Conservation (phyloP, 495 filamentous ascomycete species). For the Penicillium goetzii region DNA sequence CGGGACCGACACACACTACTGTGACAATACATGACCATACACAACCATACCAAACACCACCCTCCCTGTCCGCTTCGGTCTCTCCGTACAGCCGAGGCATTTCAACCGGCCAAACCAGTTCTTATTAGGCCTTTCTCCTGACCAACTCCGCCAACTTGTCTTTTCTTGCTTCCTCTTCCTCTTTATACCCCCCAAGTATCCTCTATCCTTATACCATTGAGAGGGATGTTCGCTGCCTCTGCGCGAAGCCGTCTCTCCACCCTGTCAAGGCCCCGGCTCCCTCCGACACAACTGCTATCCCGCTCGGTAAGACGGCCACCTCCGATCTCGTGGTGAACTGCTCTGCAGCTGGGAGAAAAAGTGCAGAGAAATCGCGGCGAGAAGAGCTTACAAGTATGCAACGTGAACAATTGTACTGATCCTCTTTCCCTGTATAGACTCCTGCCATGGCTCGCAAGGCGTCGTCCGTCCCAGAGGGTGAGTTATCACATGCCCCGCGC, state of each 20-base stretch:
- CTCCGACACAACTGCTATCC: constrained; percentile 45
- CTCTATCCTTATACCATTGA: constrained; percentile 24
- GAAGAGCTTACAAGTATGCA: background rate
- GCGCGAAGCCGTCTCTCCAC: constrained; percentile 52
- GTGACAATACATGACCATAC: constrained; percentile 18
- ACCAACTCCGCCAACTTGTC: constrained; percentile 9
- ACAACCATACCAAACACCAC: constrained; percentile 12
- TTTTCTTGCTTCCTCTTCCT: constrained; percentile 11
- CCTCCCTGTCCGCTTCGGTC: constrained; percentile 6
- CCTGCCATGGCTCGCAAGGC: constrained; percentile 51
- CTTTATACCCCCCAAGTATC: constrained; percentile 20
- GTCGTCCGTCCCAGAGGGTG: constrained; percentile 54
- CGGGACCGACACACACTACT: constrained; percentile 12
- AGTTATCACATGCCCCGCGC: constrained; percentile 37
- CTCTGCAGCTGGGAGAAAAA: background rate
- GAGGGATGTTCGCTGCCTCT: constrained; percentile 54
- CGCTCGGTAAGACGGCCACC: constrained; percentile 42
- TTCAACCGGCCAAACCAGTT: constrained; percentile 1
- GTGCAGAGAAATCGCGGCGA: background rate
- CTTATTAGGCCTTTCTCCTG: constrained; percentile 16
- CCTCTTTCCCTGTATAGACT: constrained; percentile 29
- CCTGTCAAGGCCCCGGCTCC: constrained; percentile 46
- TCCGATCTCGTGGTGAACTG: constrained; percentile 8
- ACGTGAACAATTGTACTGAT: constrained; percentile 17
- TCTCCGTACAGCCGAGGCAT: constrained; percentile 27